These are phyloP conservation scores for Alternaria sp. DNA, from an alignment of 2,329 filamentous ascomycete genomes.

Conservation along the genomic window DNA sequence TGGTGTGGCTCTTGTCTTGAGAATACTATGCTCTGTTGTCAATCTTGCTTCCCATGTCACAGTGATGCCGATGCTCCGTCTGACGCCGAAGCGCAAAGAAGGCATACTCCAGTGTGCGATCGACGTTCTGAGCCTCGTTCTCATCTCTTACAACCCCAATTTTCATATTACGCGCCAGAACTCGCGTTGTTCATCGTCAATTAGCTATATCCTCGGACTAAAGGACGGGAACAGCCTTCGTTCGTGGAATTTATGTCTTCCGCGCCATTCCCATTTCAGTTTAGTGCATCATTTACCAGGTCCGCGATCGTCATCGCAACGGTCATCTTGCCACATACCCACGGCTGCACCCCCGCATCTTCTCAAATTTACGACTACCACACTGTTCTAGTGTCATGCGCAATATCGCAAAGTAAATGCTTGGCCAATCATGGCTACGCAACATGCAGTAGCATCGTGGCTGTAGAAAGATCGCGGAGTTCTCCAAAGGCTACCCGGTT, in stretches of 20 bases:
- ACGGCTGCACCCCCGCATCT: not conserved
- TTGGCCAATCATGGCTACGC: not conserved
- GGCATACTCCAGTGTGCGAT: not conserved
- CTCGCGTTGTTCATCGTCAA: not conserved
- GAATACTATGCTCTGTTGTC: not conserved
- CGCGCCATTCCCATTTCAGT: not conserved
- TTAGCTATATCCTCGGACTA: not conserved
- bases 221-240: not conserved
- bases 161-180: not conserved
- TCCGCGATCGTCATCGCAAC: not conserved
- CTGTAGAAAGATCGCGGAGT: not conserved
- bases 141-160: not conserved
- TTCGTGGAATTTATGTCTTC: not conserved
- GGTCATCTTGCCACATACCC: not conserved
- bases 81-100: not conserved
- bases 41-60: not conserved
- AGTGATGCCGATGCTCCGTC: not conserved
- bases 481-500: not conserved
- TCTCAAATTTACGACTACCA: not conserved
- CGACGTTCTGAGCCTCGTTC: too few species aligned
- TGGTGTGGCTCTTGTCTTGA: not conserved
- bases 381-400: not conserved
- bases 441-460: not conserved
- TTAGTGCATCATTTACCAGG: not conserved
- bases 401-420: not conserved